Conservation (phyloP, 2,329 filamentous ascomycete genomes). For the Paraconiothyrium sp. region DNA sequence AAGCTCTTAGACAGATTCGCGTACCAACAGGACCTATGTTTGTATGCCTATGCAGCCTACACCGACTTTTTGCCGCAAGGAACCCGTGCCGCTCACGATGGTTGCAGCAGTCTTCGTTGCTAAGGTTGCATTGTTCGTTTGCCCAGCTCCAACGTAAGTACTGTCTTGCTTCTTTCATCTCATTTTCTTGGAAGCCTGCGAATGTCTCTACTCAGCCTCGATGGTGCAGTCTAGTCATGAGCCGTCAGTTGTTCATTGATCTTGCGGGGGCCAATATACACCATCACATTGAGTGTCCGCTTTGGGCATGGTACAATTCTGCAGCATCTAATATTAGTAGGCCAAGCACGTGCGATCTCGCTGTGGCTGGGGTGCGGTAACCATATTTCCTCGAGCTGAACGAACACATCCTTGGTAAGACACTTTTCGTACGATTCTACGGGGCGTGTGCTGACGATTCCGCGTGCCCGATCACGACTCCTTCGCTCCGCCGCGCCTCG, state of each 20-base stretch:
- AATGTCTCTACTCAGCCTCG: background rate
- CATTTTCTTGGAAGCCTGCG: background rate
- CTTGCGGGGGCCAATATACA: background rate
- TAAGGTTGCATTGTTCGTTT: background rate
- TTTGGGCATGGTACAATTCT: background rate
- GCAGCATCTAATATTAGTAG: background rate
- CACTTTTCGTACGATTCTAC: background rate
- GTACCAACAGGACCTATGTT: background rate
- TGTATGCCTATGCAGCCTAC: background rate
- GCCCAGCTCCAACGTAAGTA: background rate
- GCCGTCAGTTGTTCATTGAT: background rate
- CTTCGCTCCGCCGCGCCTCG: background rate
- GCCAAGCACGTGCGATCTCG: background rate
- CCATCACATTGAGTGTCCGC: background rate
- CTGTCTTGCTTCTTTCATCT: too few species aligned
- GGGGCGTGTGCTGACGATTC: background rate
- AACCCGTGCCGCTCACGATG: background rate
- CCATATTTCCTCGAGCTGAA: background rate
- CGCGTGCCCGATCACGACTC: background rate
- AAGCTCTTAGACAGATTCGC: background rate
- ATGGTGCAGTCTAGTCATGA: background rate
- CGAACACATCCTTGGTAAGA: background rate
- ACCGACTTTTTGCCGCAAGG: background rate
- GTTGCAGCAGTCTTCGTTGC: background rate
- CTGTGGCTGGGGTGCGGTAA: too few species aligned